Conservation (phyloP, 768 basidiomycete species). For the Dioszegia hungarica region DNA sequence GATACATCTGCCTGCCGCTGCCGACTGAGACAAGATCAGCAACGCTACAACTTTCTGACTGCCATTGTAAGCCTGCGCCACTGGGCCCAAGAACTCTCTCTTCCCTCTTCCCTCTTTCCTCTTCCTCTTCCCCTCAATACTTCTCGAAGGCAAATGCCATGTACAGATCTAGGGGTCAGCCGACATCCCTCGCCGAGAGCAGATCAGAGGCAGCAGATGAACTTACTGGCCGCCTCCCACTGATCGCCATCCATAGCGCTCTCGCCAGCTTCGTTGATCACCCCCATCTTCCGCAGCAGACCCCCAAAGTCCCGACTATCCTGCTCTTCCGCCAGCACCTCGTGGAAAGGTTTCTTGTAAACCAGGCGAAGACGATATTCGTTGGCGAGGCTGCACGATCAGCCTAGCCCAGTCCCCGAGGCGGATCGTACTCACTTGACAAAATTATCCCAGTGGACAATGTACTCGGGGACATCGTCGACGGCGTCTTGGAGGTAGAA, state of each 20-base stretch:
- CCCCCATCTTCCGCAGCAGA: conserved; percentile 85
- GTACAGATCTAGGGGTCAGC: conserved; percentile 66
- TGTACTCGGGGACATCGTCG: conserved; percentile 92
- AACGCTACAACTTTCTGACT: no score
- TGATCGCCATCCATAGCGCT: conserved; percentile 91
- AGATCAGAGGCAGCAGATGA: neutral
- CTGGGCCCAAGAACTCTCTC: no score
- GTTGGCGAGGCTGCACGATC: conserved; percentile 62
- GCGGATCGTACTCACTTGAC: conserved; percentile 58
- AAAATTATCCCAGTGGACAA: conserved; percentile 94
- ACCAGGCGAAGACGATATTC: conserved; percentile 69
- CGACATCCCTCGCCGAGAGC: conserved; percentile 13
- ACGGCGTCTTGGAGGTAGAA: conserved; percentile 94
- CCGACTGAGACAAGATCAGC: no score
- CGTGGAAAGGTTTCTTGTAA: conserved; percentile 86
- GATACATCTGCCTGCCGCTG: no score
- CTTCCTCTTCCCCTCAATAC: neutral
- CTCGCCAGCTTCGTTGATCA: conserved; percentile 76
- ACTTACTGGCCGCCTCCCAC: conserved; percentile 98
- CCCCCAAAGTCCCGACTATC: conserved; percentile 72
- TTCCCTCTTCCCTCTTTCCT: no score
- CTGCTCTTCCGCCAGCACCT: conserved; percentile 76
- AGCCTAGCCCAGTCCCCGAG: neutral
- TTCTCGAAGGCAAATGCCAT: conserved; percentile 87
- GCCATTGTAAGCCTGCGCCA: no score